phyloP scores from a whole-genome alignment of 345 rosid genomes.

The Sonneratia alba region DNA sequence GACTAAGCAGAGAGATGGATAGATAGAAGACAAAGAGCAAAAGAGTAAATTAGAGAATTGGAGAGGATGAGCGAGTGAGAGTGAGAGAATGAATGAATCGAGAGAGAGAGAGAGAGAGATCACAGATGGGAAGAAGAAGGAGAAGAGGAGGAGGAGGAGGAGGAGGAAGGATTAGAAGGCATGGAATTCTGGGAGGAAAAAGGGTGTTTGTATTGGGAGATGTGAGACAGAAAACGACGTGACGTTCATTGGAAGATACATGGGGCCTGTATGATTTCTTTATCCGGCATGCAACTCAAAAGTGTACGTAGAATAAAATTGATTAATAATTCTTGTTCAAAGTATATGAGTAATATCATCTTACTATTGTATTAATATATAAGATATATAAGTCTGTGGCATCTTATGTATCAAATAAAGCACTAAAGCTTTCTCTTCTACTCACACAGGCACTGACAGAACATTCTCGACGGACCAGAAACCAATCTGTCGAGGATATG shows the following conservation, averaged over 20 bases:
- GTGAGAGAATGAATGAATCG: not conserved
- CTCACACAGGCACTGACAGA: too few relatives aligned
- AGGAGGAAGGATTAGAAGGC: constrained; percentile 17
- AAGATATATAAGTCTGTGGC: too few relatives aligned
- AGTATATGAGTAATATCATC: too few relatives aligned
- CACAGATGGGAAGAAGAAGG: constrained; percentile 2
- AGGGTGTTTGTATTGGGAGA: constrained; percentile 49
- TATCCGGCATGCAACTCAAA: too few relatives aligned
- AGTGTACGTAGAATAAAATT: too few relatives aligned
- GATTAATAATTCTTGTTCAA: too few relatives aligned
- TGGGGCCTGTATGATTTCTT: not conserved
- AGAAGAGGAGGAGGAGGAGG: not conserved
- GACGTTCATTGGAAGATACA: constrained; percentile 38
- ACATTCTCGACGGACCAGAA: too few relatives aligned
- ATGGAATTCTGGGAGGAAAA: constrained; percentile 72
- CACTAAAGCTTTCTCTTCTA: too few relatives aligned
- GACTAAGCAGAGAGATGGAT: constrained; percentile 11
- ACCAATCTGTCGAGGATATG: too few relatives aligned
- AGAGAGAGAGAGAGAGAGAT: constrained; percentile 4
- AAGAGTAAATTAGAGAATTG: not conserved
- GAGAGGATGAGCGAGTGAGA: too few relatives aligned
- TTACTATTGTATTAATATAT: too few relatives aligned
- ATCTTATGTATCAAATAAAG: too few relatives aligned
- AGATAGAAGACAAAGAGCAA: constrained; percentile 1
- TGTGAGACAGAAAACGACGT: constrained; percentile 69